Evolutionary conservation across 83 land plant species (phyloP).

Genomic region (Larix sibirica): DNA sequence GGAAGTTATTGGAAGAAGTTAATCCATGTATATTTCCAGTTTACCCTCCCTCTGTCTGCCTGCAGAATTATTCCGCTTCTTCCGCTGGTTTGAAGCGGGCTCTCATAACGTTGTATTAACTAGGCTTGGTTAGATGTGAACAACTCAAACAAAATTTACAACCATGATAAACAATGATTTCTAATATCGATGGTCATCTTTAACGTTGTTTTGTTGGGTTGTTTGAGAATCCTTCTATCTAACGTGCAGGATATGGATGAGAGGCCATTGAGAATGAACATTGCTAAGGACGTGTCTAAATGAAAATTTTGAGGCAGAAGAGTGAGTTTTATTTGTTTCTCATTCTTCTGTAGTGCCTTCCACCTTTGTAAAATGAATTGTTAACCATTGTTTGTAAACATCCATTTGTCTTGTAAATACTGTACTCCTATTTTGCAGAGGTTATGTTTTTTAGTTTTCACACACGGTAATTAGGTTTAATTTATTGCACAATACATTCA

Average conservation of each 20-base stretch:
- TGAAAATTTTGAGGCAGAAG: slow-evolving; percentile 14
- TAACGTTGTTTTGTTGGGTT: neutral
- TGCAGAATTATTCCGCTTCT: too few species aligned
- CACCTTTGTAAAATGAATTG: neutral
- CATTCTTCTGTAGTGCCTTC: neutral
- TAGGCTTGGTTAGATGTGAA: too few species aligned
- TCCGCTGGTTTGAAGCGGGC: too few species aligned
- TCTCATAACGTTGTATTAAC: too few species aligned
- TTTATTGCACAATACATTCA: neutral
- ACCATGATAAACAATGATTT: too few species aligned
- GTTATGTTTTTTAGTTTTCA: neutral
- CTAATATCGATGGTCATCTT: too few species aligned
- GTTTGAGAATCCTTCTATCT: neutral
- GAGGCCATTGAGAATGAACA: slow-evolving; percentile 49
- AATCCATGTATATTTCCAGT: too few species aligned
- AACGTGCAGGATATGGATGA: slow-evolving; percentile 53
- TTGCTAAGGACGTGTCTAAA: slow-evolving; percentile 53
- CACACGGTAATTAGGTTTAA: neutral
- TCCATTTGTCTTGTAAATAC: neutral
- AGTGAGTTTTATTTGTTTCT: neutral
- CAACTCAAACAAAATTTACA: too few species aligned
- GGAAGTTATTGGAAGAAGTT: too few species aligned
- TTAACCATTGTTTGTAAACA: neutral
- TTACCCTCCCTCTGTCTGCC: too few species aligned
- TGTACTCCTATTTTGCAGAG: neutral